A percentile compares a stretch with the other conserved stretches of the same genome.
Evolutionary conservation across 371 early-diverging fungal genomes (phyloP).

Genomic region (Mortierella sp.): DNA sequence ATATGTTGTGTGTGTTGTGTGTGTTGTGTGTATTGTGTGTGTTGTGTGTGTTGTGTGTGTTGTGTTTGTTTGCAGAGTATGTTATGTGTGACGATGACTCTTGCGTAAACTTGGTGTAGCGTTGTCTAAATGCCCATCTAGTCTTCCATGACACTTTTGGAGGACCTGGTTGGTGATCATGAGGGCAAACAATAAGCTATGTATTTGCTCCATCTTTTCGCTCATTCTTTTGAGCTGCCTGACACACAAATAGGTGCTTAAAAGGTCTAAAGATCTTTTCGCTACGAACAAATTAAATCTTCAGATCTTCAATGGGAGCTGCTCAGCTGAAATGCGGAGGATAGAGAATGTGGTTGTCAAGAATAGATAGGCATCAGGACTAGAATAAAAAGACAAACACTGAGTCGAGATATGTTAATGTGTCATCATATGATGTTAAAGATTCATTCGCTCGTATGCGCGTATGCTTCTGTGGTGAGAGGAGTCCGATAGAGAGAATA

Average conservation of each 20-base stretch:
- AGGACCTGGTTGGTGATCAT: not conserved
- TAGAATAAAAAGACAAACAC: not conserved
- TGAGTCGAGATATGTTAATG: not conserved
- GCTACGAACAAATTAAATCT: not conserved
- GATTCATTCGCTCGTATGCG: not conserved
- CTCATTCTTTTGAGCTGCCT: not conserved
- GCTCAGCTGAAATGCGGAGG: slow-evolving; percentile 7
- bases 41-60: not conserved
- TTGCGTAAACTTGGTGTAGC: not conserved
- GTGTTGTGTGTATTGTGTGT: not conserved
- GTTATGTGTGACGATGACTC: not conserved
- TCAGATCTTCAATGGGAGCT: slow-evolving; percentile 11
- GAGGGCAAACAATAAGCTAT: not conserved
- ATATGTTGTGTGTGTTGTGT: not conserved
- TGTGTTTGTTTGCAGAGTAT: not conserved
- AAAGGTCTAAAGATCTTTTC: not conserved
- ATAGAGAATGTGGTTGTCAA: slow-evolving; percentile 5
- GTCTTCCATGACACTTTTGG: not conserved
- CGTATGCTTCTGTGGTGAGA: not conserved
- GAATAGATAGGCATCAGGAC: not conserved
- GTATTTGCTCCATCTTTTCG: not conserved
- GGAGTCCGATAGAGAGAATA: not conserved
- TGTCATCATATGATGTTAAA: not conserved
- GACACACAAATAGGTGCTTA: not conserved
- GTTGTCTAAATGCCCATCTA: not conserved